These are phyloP conservation scores for Cyclotella choctawhatcheeana DNA, from an alignment of 108 stramenopile genomes.

Conservation along the genomic window DNA sequence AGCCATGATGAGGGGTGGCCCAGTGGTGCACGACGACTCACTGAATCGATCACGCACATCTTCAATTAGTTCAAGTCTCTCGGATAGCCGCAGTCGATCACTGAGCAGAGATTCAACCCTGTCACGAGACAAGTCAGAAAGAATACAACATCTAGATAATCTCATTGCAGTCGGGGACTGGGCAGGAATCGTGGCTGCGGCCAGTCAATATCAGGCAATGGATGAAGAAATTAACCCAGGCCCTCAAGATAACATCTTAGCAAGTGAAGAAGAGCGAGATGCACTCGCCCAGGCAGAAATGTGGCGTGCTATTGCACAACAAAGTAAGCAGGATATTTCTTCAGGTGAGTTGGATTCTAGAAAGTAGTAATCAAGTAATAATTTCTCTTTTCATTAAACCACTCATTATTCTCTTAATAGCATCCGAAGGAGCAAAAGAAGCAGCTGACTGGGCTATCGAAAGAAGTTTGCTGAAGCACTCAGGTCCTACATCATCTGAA, in stretches of 20 bases:
- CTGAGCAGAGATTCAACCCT: conserved; percentile 4
- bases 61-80: conserved; percentile 8
- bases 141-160: conserved; percentile 68
- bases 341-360: conserved; percentile 5
- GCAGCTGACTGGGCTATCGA: conserved; percentile 88
- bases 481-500: background rate
- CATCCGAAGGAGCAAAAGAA: conserved; percentile 55
- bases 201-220: conserved; percentile 54
- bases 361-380: conserved; percentile 5
- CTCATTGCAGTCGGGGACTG: conserved; percentile 83
- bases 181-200: conserved; percentile 77
- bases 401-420: background rate
- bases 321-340: conserved; percentile 65
- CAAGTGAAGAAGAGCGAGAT: conserved; percentile 72
- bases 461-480: conserved; percentile 51
- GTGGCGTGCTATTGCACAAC: conserved; percentile 83
- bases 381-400: background rate
- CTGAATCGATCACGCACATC: conserved; percentile 2
- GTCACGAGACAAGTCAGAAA: conserved; percentile 38
- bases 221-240: conserved; percentile 21
- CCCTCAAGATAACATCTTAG: background rate
- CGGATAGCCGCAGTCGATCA: conserved; percentile 4
- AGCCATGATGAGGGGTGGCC: conserved; percentile 34
- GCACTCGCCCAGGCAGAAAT: conserved; percentile 82
- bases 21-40: conserved; percentile 1